Conservation (phyloP, 2,329 filamentous ascomycete species). For the Fusarium sp. region DNA sequence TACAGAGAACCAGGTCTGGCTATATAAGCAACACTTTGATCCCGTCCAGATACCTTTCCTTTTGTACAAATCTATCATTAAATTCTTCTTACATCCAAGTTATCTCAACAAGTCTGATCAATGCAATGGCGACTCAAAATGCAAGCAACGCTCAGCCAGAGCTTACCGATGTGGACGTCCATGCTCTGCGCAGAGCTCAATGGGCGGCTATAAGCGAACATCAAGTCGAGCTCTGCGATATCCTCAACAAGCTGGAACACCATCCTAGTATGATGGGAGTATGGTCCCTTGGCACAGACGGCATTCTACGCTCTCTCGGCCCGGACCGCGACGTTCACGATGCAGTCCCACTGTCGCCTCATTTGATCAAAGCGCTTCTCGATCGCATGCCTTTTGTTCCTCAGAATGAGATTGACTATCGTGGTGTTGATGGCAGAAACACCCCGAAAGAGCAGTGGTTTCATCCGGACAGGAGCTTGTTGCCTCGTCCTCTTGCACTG, state of each 20-base stretch:
- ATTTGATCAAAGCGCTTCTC: constrained; percentile 5
- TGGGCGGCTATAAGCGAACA: background rate
- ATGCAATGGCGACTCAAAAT: background rate
- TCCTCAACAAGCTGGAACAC: background rate
- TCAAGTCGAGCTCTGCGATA: constrained; percentile 1
- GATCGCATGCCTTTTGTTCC: constrained; percentile 9
- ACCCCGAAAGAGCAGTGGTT: background rate
- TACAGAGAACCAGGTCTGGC: no score
- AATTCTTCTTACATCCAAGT: no score
- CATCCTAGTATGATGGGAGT: constrained; percentile 3
- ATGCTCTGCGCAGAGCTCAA: background rate
- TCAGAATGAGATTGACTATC: background rate
- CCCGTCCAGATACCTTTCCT: no score
- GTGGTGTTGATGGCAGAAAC: constrained; percentile 7
- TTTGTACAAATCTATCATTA: no score
- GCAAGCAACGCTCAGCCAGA: background rate
- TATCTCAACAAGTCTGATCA: background rate
- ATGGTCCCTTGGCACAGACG: constrained; percentile 4
- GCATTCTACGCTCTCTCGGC: constrained; percentile 4
- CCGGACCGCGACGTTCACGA: constrained; percentile 11
- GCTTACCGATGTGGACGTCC: background rate
- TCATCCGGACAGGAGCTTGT: background rate
- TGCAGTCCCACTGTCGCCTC: constrained; percentile 1
- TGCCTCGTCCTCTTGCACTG: background rate
- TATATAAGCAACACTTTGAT: no score